A percentile compares a stretch with the other conserved stretches of the same genome.
Evolutionary conservation across 2,329 filamentous ascomycete species (phyloP).

Genomic region (Pseudogymnoascus verrucosus): DNA sequence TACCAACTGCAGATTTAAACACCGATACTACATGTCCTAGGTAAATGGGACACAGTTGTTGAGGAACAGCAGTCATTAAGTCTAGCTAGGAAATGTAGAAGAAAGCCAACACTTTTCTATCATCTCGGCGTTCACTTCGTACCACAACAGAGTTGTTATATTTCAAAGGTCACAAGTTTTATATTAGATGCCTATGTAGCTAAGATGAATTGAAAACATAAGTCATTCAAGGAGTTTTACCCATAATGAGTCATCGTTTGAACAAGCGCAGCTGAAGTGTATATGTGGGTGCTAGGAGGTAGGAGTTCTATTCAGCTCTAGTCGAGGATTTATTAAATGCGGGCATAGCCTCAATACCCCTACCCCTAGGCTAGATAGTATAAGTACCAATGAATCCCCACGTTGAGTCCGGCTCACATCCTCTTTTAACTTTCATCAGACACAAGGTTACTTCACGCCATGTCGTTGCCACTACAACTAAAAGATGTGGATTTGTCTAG

Average conservation of each 20-base stretch:
- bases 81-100: slow-evolving; percentile 3
- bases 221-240: background rate
- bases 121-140: slow-evolving; percentile 10
- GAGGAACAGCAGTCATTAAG: background rate
- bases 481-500: background rate
- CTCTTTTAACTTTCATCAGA: background rate
- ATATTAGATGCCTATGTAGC: background rate
- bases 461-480: background rate
- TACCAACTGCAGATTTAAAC: slow-evolving; percentile 9
- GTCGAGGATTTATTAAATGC: background rate
- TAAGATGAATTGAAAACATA: background rate
- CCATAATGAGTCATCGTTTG: background rate
- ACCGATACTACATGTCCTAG: slow-evolving; percentile 8
- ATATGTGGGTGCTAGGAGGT: background rate
- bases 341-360: background rate
- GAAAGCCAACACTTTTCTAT: slow-evolving; percentile 3
- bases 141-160: background rate
- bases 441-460: background rate
- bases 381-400: background rate
- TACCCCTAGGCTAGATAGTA: background rate
- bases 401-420: background rate
- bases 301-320: background rate
- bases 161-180: background rate
- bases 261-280: background rate
- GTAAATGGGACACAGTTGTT: slow-evolving; percentile 9